Evolutionary conservation across 768 basidiomycete genomes (phyloP), one percentile per base, ranked within the genome.

Genomic region (Psilocybe cubensis): DNA sequence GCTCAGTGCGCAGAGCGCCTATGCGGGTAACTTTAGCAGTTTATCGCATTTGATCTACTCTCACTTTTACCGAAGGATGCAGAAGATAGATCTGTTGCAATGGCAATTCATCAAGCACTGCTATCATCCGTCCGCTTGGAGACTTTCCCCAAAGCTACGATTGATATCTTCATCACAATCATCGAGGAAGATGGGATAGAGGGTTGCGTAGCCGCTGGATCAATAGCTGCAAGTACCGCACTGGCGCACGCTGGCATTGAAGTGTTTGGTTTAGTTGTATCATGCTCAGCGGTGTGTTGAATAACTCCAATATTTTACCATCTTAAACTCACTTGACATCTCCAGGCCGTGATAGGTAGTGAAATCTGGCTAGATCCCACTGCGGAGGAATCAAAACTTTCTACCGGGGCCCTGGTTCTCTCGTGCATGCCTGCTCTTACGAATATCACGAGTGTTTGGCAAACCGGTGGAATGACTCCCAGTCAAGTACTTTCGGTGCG

Each of bases 161-260:
- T 98, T 64, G 97, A 99, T 74, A 78, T 98, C 43, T 96, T 92
- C 71, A 76, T 99, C 50, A 90, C 87, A 2, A 79, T 99, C 40
- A 85, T 98, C 43, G 95, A 98, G 72, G 86, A 88, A n/a, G 95
- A 97, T 70, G 91, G 93, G 17, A 79, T 91, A n/a, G 90, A 95
- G 68, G 86, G 89, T 24, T 92, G 92, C 61, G 81, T 96, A n/a
- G 85, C 93, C 4, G 84, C 94, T 1, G 95, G 92, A 4, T 79
- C 90, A 9, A 83, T 94, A 5, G 96, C 96, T 17, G 92, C 94
- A 1, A 93, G 91, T 63, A 85, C 92, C 1, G 96, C 97, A 7
- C 79, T 98, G 3, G 94, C 94, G 8, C 88, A 96, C 68, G 96
- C 96, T 12, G 94, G 96, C 2, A 88, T 98, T 45, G 92, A 96